These are phyloP conservation scores for Coemansia sp. DNA, from an alignment of 192 early-diverging fungal genomes.

Conservation along the genomic window DNA sequence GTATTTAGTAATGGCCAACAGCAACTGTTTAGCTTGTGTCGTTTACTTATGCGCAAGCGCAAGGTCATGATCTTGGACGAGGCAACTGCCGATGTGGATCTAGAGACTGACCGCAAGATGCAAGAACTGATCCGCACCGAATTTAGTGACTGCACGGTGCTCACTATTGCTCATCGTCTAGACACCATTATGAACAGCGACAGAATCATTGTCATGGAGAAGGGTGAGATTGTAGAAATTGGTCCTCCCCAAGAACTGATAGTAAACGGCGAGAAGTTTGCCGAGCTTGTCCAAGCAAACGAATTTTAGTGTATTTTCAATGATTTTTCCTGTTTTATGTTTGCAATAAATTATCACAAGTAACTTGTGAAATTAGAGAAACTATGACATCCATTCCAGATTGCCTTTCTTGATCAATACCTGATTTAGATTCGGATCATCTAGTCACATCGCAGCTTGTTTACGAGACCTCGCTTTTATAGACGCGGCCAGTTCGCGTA, in stretches of 20 bases:
- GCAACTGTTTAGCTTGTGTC: slow-evolving; percentile 67
- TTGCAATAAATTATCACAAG: no score
- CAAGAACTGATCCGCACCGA: slow-evolving; percentile 51
- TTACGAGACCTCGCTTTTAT: no score
- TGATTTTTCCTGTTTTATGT: no score
- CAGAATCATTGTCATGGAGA: slow-evolving; percentile 59
- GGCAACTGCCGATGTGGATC: slow-evolving; percentile 66
- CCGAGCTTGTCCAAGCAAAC: slow-evolving; percentile 4
- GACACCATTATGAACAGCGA: slow-evolving; percentile 68
- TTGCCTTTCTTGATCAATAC: no score
- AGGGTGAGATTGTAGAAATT: slow-evolving; percentile 12
- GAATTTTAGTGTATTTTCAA: neutral
- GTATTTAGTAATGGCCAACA: slow-evolving; percentile 56
- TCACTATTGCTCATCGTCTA: slow-evolving; percentile 73
- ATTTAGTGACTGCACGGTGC: slow-evolving; percentile 54
- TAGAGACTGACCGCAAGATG: slow-evolving; percentile 13
- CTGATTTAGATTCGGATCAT: no score
- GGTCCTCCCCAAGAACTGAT: slow-evolving; percentile 23
- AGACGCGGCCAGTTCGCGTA: neutral
- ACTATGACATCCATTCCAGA: no score
- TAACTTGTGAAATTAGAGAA: no score
- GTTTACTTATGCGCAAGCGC: slow-evolving; percentile 58
- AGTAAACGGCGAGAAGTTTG: slow-evolving; percentile 15
- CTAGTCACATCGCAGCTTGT: no score
- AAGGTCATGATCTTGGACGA: slow-evolving; percentile 67